These are phyloP conservation scores for Hamamelis virginiana DNA, from an alignment of 164 flowering plant species.

Conservation along the genomic window DNA sequence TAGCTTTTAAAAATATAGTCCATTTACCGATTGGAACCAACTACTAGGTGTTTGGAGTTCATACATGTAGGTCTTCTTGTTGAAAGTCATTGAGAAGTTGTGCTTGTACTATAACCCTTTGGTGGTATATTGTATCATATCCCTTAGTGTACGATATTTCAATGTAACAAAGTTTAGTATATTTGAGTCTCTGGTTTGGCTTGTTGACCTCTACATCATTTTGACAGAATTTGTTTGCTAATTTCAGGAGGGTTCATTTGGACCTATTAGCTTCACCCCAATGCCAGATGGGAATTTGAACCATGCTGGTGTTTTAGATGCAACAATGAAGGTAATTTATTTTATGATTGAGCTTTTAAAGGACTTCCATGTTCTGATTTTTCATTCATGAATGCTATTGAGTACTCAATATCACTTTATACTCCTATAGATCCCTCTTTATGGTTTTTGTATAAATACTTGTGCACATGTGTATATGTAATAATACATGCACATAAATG, in stretches of 20 bases:
- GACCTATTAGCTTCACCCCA: slow-evolving; percentile 38
- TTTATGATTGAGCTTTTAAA: neutral
- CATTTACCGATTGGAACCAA: too few species aligned
- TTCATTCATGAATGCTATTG: neutral
- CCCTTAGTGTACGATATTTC: too few species aligned
- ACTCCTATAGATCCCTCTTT: neutral
- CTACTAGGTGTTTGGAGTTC: too few species aligned
- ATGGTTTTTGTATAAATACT: too few species aligned
- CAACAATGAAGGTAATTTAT: slow-evolving; percentile 48
- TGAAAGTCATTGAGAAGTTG: too few species aligned
- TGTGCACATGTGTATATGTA: too few species aligned
- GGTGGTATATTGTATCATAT: too few species aligned
- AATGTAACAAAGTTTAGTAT: neutral
- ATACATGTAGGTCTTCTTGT: too few species aligned
- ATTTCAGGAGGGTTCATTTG: slow-evolving; percentile 64
- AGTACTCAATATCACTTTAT: neutral
- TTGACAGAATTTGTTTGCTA: slow-evolving; percentile 5
- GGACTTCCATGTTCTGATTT: too few species aligned
- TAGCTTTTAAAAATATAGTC: too few species aligned
- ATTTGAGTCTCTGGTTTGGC: neutral
- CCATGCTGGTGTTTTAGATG: slow-evolving; percentile 47
- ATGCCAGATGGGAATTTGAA: slow-evolving; percentile 71
- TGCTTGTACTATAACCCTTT: too few species aligned
- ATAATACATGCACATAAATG: too few species aligned
- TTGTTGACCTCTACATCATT: neutral